Percentiles rank a stretch among this genome's conserved stretches.
These are phyloP conservation scores for Candida vartiovaarae DNA, from an alignment of 805 yeast genomes.

Conservation along the genomic window DNA sequence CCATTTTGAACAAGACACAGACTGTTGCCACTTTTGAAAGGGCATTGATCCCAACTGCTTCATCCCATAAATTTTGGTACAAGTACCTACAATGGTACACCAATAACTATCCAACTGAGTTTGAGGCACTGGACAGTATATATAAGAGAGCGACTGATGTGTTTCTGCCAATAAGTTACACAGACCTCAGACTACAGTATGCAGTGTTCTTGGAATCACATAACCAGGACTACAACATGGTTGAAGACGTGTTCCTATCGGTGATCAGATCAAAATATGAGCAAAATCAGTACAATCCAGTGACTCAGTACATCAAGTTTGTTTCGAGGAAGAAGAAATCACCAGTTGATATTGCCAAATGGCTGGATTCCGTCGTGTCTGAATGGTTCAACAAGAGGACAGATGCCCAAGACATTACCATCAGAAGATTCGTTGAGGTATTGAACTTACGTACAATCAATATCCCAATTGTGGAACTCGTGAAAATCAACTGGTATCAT, in stretches of 20 bases:
- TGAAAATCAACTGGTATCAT: slow-evolving; percentile 25
- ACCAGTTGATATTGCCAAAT: slow-evolving; percentile 16
- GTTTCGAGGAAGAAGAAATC: slow-evolving; percentile 12
- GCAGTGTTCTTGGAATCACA: slow-evolving; percentile 16
- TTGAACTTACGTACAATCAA: slow-evolving; percentile 37
- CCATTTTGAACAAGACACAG: slow-evolving; percentile 14
- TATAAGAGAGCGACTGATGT: slow-evolving; percentile 46
- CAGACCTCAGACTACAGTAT: slow-evolving; percentile 16
- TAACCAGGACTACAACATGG: slow-evolving; percentile 6
- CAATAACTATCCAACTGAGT: slow-evolving; percentile 19
- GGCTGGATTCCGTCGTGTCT: slow-evolving; percentile 20
- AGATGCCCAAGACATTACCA: slow-evolving; percentile 12
- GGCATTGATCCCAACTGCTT: slow-evolving; percentile 62
- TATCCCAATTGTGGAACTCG: slow-evolving; percentile 29
- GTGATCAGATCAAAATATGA: slow-evolving; percentile 3
- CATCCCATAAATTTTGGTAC: slow-evolving; percentile 58
- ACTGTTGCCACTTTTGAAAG: slow-evolving; percentile 58
- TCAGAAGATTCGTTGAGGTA: slow-evolving; percentile 23
- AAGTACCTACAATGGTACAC: slow-evolving; percentile 52
- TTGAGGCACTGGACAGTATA: slow-evolving; percentile 31
- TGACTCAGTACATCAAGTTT: slow-evolving; percentile 19
- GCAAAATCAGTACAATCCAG: slow-evolving; percentile 14
- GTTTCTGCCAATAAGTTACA: slow-evolving; percentile 26
- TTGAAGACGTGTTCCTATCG: slow-evolving; percentile 18
- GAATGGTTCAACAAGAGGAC: slow-evolving; percentile 13